Conservation (phyloP, 2,329 filamentous ascomycete species). For the Sarocladiaceae sp. region DNA sequence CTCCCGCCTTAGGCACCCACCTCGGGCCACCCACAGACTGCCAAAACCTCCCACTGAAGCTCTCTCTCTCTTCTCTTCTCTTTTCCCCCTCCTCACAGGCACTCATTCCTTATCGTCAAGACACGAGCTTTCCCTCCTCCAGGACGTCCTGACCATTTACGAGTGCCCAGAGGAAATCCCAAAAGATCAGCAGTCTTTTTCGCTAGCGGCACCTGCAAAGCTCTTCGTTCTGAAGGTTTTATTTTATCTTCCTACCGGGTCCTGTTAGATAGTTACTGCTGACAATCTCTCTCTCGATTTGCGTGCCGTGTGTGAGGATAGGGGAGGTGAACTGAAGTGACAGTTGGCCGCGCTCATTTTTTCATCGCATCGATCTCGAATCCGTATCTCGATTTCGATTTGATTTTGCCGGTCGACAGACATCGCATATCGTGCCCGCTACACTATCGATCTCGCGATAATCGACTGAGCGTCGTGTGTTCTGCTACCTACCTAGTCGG, state of each 20-base stretch:
- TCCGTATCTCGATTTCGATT: too few species aligned
- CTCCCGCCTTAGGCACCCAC: conserved; percentile 21
- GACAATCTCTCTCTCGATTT: conserved; percentile 46
- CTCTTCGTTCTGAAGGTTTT: conserved; percentile 21
- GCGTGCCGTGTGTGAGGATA: too few species aligned
- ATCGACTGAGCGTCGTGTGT: too few species aligned
- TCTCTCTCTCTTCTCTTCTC: conserved; percentile 24
- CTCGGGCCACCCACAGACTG: neutral
- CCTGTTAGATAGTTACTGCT: conserved; percentile 97
- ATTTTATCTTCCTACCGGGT: conserved; percentile 57
- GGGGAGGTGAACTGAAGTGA: too few species aligned
- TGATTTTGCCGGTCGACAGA: too few species aligned
- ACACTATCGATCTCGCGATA: too few species aligned
- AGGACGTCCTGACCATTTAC: conserved; percentile 86
- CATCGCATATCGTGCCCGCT: too few species aligned
- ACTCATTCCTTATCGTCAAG: conserved; percentile 95
- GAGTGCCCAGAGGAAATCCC: conserved; percentile 71
- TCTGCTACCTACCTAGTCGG: too few species aligned
- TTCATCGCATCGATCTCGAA: too few species aligned
- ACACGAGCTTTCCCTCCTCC: conserved; percentile 52
- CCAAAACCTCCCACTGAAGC: conserved; percentile 16
- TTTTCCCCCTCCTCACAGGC: conserved; percentile 46
- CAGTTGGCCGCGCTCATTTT: too few species aligned
- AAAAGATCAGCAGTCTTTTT: conserved; percentile 80
- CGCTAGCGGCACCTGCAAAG: conserved; percentile 91